phyloP scores from a whole-genome alignment of 805 yeast genomes.

The Kazachstania bromeliacearum region DNA sequence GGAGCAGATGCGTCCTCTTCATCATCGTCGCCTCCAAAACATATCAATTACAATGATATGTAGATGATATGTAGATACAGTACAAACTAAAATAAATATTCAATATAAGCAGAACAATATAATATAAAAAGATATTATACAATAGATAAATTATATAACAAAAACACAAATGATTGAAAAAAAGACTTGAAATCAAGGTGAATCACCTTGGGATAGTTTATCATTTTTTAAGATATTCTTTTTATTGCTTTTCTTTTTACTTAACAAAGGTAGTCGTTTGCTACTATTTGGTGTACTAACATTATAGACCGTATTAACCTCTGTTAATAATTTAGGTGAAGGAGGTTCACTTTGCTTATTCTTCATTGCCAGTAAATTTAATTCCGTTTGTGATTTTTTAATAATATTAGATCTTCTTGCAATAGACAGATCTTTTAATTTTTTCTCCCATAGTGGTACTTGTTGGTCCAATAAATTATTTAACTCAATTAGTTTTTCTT shows the following conservation, averaged over 20 bases:
- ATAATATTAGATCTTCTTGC: conserved; percentile 34
- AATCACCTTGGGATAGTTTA: too few relatives aligned
- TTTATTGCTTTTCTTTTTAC: background rate
- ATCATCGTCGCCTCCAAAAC: background rate
- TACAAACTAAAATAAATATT: too few relatives aligned
- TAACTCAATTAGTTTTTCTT: conserved; percentile 63
- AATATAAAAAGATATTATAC: too few relatives aligned
- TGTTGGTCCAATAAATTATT: conserved; percentile 60
- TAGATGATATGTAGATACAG: too few relatives aligned
- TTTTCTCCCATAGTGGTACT: conserved; percentile 55
- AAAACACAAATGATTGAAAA: background rate
- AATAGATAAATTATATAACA: too few relatives aligned
- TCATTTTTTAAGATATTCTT: too few relatives aligned
- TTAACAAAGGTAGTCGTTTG: background rate
- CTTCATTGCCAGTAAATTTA: conserved; percentile 7
- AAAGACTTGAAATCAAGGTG: too few relatives aligned
- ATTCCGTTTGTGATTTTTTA: conserved; percentile 25
- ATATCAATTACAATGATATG: too few relatives aligned
- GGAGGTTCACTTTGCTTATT: background rate
- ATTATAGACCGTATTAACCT: background rate
- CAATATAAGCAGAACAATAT: too few relatives aligned
- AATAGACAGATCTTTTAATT: conserved; percentile 54
- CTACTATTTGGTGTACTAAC: background rate
- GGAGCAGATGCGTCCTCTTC: background rate
- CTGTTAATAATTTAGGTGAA: background rate